phyloP scores from a whole-genome alignment of 257 asterid species.

The Cynanchum wilfordii region DNA sequence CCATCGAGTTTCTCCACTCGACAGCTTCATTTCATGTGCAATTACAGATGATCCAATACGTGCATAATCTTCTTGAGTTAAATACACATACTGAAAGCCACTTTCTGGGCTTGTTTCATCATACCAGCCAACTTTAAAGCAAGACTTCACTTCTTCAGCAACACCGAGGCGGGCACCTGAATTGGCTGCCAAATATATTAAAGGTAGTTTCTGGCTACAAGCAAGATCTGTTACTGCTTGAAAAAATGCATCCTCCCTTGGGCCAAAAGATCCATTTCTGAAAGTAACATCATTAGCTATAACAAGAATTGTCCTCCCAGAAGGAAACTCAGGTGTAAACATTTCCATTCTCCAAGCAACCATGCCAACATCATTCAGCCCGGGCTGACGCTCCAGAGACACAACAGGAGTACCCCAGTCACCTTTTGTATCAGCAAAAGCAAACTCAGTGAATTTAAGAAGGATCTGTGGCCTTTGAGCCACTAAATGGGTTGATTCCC shows the following conservation, averaged over 20 bases:
- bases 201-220: constrained; percentile 72
- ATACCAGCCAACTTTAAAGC: constrained; percentile 97
- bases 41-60: constrained; percentile 70
- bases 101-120: constrained; percentile 85
- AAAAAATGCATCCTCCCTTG: constrained; percentile 88
- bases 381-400: constrained; percentile 63
- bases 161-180: constrained; percentile 99
- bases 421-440: constrained; percentile 60
- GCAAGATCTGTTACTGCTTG: constrained; percentile 86
- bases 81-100: constrained; percentile 85
- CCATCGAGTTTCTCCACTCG: constrained; percentile 81
- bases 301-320: constrained; percentile 72
- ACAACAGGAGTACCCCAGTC: constrained; percentile 87
- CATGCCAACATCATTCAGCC: constrained; percentile 86
- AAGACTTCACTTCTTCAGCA: constrained; percentile 95
- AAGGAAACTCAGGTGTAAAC: constrained; percentile 93
- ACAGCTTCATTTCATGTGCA: constrained; percentile 61
- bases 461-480: constrained; percentile 48
- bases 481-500: constrained; percentile 41
- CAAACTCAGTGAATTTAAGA: constrained; percentile 58
- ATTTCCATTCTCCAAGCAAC: constrained; percentile 96
- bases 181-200: constrained; percentile 92
- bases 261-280: constrained; percentile 94
- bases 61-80: constrained; percentile 77
- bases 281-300: constrained; percentile 90